Conservation (phyloP, 805 yeast genomes). For the Yamadazyma nakazawae region DNA sequence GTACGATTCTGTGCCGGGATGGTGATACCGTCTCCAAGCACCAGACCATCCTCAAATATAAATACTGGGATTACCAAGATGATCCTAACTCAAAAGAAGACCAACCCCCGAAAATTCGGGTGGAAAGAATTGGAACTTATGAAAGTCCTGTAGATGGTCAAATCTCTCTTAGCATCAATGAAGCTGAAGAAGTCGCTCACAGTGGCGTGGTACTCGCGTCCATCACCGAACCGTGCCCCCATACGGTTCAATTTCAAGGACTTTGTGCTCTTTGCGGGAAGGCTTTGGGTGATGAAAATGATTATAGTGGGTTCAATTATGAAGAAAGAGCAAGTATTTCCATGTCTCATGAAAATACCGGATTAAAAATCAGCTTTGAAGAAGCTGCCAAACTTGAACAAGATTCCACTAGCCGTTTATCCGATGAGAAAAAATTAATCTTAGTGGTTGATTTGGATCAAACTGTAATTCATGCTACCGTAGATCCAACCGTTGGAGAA, state of each 20-base stretch:
- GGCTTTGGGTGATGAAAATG: slow-evolving; percentile 63
- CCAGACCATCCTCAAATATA: slow-evolving; percentile 54
- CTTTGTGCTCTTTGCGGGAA: slow-evolving; percentile 91
- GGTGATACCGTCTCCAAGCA: slow-evolving; percentile 52
- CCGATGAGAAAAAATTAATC: slow-evolving; percentile 65
- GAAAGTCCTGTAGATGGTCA: slow-evolving; percentile 83
- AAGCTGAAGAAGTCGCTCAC: slow-evolving; percentile 61
- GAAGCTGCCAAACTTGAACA: slow-evolving; percentile 87
- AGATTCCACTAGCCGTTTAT: slow-evolving; percentile 56
- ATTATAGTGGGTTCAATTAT: slow-evolving; percentile 67
- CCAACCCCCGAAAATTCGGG: slow-evolving; percentile 45
- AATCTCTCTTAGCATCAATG: slow-evolving; percentile 48
- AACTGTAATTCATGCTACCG: slow-evolving; percentile 96
- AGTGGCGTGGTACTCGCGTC: slow-evolving; percentile 44
- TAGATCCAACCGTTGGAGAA: slow-evolving; percentile 94
- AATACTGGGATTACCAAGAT: slow-evolving; percentile 64
- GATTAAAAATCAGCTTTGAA: slow-evolving; percentile 74
- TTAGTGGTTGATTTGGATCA: slow-evolving; percentile 96
- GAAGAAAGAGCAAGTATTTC: slow-evolving; percentile 78
- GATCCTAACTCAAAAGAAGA: slow-evolving; percentile 47
- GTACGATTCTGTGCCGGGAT: slow-evolving; percentile 42
- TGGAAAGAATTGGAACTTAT: slow-evolving; percentile 69
- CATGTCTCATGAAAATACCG: slow-evolving; percentile 86
- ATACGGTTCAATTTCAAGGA: slow-evolving; percentile 92
- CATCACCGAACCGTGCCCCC: slow-evolving; percentile 81